Evolutionary conservation across 1,284 basidiomycete genomes (phyloP).

Genomic region (Malassezia restricta): DNA sequence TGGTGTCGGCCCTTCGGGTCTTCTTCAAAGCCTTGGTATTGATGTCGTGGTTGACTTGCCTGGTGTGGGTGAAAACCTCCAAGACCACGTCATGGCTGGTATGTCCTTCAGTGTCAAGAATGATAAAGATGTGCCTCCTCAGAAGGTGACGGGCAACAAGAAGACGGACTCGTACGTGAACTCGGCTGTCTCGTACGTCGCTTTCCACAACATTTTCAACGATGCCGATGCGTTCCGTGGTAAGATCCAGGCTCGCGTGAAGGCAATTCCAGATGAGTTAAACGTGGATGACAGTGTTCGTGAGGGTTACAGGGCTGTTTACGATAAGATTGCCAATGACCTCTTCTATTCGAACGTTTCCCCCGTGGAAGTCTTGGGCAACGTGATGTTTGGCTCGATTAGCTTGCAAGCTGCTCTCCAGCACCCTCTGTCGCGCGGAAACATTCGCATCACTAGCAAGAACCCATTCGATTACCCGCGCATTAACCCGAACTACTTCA

Average conservation of each 20-base stretch:
- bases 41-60: slow-evolving; percentile 48
- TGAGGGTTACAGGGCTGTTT: slow-evolving; percentile 16
- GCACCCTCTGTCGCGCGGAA: slow-evolving; percentile 37
- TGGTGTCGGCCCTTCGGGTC: slow-evolving; percentile 49
- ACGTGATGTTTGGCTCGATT: slow-evolving; percentile 23
- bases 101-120: slow-evolving; percentile 22
- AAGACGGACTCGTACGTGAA: slow-evolving; percentile 30
- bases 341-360: slow-evolving; percentile 20
- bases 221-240: slow-evolving; percentile 5
- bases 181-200: slow-evolving; percentile 29
- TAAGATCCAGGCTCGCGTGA: slow-evolving; percentile 19
- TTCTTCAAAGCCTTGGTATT: slow-evolving; percentile 48
- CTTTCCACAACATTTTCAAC: slow-evolving; percentile 24
- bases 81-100: slow-evolving; percentile 48
- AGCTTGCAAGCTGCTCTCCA: slow-evolving; percentile 30
- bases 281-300: slow-evolving; percentile 20
- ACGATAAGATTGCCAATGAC: slow-evolving; percentile 14
- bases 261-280: slow-evolving; percentile 17
- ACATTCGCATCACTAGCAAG: slow-evolving; percentile 23
- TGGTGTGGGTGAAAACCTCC: slow-evolving; percentile 52
- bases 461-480: slow-evolving; percentile 24
- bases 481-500: slow-evolving; percentile 36
- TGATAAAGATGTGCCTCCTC: not conserved
- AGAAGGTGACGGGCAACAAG: slow-evolving; percentile 17
- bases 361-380: slow-evolving; percentile 32